phyloP scores from a whole-genome alignment of 106 monocot species.

The Cymbidium sinense region DNA sequence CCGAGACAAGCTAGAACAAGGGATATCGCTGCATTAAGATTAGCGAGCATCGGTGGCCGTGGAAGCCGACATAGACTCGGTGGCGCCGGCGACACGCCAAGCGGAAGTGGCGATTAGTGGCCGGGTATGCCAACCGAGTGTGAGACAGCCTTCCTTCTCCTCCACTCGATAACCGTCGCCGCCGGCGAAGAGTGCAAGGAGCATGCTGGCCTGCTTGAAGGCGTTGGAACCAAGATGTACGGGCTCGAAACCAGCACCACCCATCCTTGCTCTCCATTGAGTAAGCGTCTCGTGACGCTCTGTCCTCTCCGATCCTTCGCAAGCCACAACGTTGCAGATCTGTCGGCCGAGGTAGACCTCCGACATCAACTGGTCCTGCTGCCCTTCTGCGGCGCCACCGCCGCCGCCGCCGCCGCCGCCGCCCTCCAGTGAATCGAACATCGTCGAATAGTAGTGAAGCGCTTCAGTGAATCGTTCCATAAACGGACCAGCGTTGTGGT shows the following conservation, averaged over 20 bases:
- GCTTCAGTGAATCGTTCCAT: conserved; percentile 70
- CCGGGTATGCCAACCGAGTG: conserved; percentile 87
- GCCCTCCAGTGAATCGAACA: conserved; percentile 92
- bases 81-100: conserved; percentile 32
- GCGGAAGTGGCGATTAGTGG: conserved; percentile 87
- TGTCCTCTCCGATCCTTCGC: conserved; percentile 62
- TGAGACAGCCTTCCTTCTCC: conserved; percentile 79
- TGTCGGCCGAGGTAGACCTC: conserved; percentile 84
- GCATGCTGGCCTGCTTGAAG: conserved; percentile 81
- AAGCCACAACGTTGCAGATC: conserved; percentile 84
- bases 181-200: conserved; percentile 64
- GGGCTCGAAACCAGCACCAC: conserved; percentile 58
- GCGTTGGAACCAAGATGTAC: conserved; percentile 79
- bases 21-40: neutral
- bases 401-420: conserved; percentile 20
- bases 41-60: neutral
- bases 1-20: neutral
- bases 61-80: neutral
- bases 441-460: conserved; percentile 91
- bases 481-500: conserved; percentile 71
- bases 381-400: conserved; percentile 8
- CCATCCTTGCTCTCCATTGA: conserved; percentile 56
- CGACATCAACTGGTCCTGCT: conserved; percentile 54
- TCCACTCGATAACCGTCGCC: conserved; percentile 83
- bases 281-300: conserved; percentile 74